A percentile compares a stretch with the other conserved stretches of the same genome.
Conservation (phyloP, 2,329 filamentous ascomycete genomes). For the Rhytidhysteron rufulum region DNA sequence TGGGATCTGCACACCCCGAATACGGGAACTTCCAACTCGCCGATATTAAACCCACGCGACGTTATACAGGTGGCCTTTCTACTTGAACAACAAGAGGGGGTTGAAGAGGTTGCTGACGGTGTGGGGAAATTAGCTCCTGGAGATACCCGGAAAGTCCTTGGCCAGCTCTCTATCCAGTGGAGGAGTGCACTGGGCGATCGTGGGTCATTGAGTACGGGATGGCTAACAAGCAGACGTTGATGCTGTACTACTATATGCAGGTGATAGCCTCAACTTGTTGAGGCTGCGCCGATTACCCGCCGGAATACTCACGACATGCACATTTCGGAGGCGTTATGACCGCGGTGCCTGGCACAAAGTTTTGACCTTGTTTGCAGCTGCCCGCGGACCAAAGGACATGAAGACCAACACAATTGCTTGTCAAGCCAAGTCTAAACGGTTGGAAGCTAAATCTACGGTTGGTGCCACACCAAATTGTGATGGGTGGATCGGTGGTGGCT, state of each 20-base stretch:
- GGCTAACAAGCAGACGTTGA: slow-evolving; percentile 50
- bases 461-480: slow-evolving; percentile 1
- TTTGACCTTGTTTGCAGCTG: too few relatives aligned
- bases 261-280: too few relatives aligned
- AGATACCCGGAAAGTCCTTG: slow-evolving; percentile 60
- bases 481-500: not conserved
- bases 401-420: slow-evolving; percentile 8
- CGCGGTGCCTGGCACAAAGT: too few relatives aligned
- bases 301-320: too few relatives aligned
- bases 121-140: slow-evolving; percentile 11
- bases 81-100: slow-evolving; percentile 51
- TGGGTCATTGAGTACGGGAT: slow-evolving; percentile 83
- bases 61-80: slow-evolving; percentile 63
- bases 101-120: slow-evolving; percentile 42
- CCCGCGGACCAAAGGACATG: slow-evolving; percentile 9
- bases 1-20: slow-evolving; percentile 46
- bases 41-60: slow-evolving; percentile 58
- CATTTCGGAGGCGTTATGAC: too few relatives aligned
- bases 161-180: slow-evolving; percentile 84
- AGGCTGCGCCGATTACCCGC: too few relatives aligned
- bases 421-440: slow-evolving; percentile 1
- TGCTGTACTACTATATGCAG: too few relatives aligned
- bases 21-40: slow-evolving; percentile 28
- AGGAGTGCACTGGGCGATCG: slow-evolving; percentile 83
- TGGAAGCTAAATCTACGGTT: not conserved